phyloP scores from a whole-genome alignment of 1,284 basidiomycete genomes.

The Thelephora terrestris region DNA sequence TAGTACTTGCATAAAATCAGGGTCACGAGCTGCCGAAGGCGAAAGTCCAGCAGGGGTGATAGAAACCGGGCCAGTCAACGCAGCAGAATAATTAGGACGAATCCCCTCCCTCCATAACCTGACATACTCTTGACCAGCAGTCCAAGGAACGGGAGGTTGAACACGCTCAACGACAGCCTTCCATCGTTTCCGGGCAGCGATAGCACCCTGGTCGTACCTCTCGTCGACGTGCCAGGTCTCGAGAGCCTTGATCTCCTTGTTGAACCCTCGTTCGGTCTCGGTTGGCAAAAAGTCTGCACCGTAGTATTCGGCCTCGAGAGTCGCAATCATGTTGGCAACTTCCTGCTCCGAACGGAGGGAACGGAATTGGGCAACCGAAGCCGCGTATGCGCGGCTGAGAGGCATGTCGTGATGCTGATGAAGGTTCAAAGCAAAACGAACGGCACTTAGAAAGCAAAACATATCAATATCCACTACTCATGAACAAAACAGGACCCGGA shows the following conservation, averaged over 20 bases:
- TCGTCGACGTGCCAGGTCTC: slow-evolving; percentile 47
- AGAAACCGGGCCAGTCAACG: slow-evolving; percentile 29
- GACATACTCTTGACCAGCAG: slow-evolving; percentile 58
- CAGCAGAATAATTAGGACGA: slow-evolving; percentile 51
- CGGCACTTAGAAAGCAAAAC: slow-evolving; percentile 41
- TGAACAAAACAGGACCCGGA: slow-evolving; percentile 22
- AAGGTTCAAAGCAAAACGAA: slow-evolving; percentile 75
- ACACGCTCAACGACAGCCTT: slow-evolving; percentile 50
- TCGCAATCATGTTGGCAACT: slow-evolving; percentile 67
- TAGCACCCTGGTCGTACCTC: slow-evolving; percentile 45
- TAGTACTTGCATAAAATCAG: too few species aligned
- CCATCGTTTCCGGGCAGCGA: slow-evolving; percentile 66
- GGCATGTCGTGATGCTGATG: slow-evolving; percentile 56
- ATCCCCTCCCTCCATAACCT: slow-evolving; percentile 61
- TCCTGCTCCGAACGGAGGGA: slow-evolving; percentile 80
- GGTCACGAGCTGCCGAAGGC: not conserved
- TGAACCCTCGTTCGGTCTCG: slow-evolving; percentile 50
- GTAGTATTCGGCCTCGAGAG: slow-evolving; percentile 70
- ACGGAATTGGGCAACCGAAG: slow-evolving; percentile 79
- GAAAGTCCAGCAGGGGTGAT: slow-evolving; percentile 12
- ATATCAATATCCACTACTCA: slow-evolving; percentile 9
- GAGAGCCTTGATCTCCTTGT: slow-evolving; percentile 52
- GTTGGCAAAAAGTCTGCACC: slow-evolving; percentile 63
- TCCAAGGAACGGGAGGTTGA: slow-evolving; percentile 40
- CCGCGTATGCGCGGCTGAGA: slow-evolving; percentile 73